Conservation (phyloP, 495 filamentous ascomycete genomes). For the Pyrenula aspistea region DNA sequence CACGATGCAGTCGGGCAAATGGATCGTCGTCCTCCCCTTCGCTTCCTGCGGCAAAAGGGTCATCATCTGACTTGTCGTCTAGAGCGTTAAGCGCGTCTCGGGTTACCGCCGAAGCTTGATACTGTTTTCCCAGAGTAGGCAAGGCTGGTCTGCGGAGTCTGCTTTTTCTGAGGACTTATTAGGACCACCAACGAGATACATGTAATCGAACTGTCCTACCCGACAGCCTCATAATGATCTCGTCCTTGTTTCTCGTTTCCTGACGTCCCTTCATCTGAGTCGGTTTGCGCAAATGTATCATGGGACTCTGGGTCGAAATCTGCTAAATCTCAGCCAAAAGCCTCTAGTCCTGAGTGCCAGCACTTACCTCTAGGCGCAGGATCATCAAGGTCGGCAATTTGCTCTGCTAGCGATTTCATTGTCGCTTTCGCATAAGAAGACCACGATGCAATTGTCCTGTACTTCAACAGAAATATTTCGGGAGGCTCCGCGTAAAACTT, state of each 20-base stretch:
- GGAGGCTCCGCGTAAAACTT: no score
- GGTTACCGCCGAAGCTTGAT: slow-evolving; percentile 68
- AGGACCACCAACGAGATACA: no score
- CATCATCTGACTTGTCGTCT: slow-evolving; percentile 23
- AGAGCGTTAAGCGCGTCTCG: slow-evolving; percentile 42
- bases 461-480: no score
- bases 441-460: no score
- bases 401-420: slow-evolving; percentile 42
- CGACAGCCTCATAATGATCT: slow-evolving; percentile 77
- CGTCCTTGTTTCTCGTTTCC: slow-evolving; percentile 41
- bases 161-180: no score
- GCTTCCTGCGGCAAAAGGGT: slow-evolving; percentile 27
- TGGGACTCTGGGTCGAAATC: slow-evolving; percentile 86
- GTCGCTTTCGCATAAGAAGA: no score
- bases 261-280: slow-evolving; percentile 12
- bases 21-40: slow-evolving; percentile 27
- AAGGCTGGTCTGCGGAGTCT: slow-evolving; percentile 66
- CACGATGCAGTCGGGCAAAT: slow-evolving; percentile 12
- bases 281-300: slow-evolving; percentile 30
- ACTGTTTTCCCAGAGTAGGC: slow-evolving; percentile 61
- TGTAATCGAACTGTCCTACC: no score
- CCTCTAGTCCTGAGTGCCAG: slow-evolving; percentile 1
- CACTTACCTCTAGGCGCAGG: slow-evolving; percentile 46
- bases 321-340: slow-evolving; percentile 23
- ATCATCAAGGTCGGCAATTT: slow-evolving; percentile 53